phyloP scores from a whole-genome alignment of 1,139 yeast species.

The Meyerozyma smithsonii region DNA sequence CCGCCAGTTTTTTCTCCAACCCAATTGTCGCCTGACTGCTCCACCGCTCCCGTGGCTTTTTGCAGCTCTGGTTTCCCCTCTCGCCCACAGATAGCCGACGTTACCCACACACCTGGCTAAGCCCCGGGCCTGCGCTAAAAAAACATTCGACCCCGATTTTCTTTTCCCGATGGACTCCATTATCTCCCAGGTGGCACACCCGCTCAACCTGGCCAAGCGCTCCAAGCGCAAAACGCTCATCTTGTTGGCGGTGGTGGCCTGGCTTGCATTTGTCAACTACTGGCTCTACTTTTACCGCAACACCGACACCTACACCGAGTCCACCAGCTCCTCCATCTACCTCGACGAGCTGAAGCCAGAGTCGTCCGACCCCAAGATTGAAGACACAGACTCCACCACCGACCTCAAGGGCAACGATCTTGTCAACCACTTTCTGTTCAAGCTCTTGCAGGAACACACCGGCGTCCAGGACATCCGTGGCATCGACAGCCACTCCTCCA shows the following conservation, averaged over 20 bases:
- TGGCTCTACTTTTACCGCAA: slow-evolving; percentile 4
- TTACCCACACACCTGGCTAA: no score
- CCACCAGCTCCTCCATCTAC: background rate
- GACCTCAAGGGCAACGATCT: background rate
- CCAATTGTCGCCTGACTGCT: no score
- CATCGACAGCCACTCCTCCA: slow-evolving; percentile 17
- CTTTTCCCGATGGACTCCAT: slow-evolving; percentile 1
- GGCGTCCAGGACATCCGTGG: slow-evolving; percentile 15
- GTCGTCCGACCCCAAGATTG: background rate
- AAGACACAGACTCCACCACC: background rate
- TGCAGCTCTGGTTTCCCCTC: no score
- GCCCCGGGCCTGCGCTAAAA: no score
- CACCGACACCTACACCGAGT: background rate
- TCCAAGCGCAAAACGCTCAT: slow-evolving; percentile 1
- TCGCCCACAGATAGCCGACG: no score
- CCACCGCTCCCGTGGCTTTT: no score
- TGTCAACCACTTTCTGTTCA: background rate
- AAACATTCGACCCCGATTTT: background rate
- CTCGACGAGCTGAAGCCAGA: background rate
- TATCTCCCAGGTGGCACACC: background rate
- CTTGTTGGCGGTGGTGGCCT: background rate
- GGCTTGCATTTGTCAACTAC: slow-evolving; percentile 2
- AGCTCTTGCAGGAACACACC: background rate
- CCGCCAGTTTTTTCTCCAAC: no score
- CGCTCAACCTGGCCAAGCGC: slow-evolving; percentile 2